Percentiles rank a stretch among this genome's conserved stretches.
Conservation (phyloP, 1,139 yeast genomes). For the Tardiomyces depauwii region DNA sequence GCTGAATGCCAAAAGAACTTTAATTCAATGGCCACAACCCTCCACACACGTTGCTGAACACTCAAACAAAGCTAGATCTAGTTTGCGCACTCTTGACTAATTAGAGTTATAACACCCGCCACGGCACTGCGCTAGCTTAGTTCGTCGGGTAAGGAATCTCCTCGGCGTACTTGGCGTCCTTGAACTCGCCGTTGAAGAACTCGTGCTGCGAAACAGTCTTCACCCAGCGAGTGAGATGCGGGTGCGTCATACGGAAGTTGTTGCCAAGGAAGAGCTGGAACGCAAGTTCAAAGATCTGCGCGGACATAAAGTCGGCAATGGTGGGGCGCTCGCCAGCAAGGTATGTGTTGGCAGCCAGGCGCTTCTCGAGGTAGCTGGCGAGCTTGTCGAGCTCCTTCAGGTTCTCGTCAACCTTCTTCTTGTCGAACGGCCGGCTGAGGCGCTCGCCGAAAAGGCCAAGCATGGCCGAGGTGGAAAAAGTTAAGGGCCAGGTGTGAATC, state of each 20-base stretch:
- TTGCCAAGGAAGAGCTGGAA: slow-evolving; percentile 47
- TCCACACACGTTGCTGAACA: too few relatives aligned
- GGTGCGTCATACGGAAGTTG: slow-evolving; percentile 66
- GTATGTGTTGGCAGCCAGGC: slow-evolving; percentile 61
- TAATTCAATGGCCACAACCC: too few relatives aligned
- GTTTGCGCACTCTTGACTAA: too few relatives aligned
- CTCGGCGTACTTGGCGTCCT: not conserved
- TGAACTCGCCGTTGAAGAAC: not conserved
- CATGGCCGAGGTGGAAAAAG: not conserved
- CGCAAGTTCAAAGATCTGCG: slow-evolving; percentile 31
- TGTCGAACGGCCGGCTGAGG: slow-evolving; percentile 53
- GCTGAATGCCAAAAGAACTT: too few relatives aligned
- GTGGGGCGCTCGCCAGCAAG: slow-evolving; percentile 85
- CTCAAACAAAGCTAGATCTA: too few relatives aligned
- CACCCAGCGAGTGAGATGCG: slow-evolving; percentile 76
- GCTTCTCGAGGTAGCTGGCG: slow-evolving; percentile 15
- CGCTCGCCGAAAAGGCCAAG: not conserved
- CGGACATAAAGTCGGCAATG: slow-evolving; percentile 66
- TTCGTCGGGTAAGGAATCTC: not conserved
- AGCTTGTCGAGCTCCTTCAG: slow-evolving; percentile 31
- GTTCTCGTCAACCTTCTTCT: slow-evolving; percentile 60
- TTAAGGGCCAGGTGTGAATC: not conserved
- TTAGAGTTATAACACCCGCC: too few relatives aligned
- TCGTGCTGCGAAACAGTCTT: slow-evolving; percentile 47
- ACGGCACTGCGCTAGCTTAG: not conserved